Conservation (phyloP, 2,329 filamentous ascomycete genomes). For the Botrytis squamosa region DNA sequence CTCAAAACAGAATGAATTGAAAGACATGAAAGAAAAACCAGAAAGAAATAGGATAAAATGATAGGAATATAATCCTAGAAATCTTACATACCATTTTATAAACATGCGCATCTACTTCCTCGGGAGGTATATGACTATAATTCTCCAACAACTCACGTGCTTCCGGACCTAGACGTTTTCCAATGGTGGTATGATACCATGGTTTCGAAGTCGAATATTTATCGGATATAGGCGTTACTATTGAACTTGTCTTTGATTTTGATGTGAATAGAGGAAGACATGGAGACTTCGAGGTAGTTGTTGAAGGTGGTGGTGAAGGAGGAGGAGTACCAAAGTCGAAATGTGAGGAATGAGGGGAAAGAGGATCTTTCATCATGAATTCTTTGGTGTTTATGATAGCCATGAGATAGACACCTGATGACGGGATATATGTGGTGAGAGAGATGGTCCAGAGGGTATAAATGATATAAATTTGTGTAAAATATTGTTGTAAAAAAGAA, state of each 20-base stretch:
- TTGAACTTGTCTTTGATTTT: neutral
- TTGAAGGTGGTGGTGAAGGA: neutral
- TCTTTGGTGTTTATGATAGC: neutral
- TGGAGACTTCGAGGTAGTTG: neutral
- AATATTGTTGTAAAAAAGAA: neutral
- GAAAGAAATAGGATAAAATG: neutral
- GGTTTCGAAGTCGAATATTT: conserved; percentile 18
- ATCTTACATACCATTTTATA: conserved; percentile 24
- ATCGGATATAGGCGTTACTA: neutral
- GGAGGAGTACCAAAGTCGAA: conserved; percentile 11
- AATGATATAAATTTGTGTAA: neutral
- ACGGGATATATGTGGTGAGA: neutral
- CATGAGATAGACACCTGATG: neutral
- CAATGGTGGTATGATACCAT: conserved; percentile 13
- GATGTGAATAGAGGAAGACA: neutral
- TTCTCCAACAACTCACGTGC: conserved; percentile 28
- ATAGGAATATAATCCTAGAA: neutral
- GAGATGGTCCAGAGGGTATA: neutral
- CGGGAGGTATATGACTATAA: conserved; percentile 26
- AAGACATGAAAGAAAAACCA: neutral
- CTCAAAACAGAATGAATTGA: too few relatives aligned
- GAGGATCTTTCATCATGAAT: neutral
- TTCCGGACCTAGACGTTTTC: conserved; percentile 5
- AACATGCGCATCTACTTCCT: conserved; percentile 27
- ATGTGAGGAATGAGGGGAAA: neutral